These are phyloP conservation scores for Colletotrichum orbiculare DNA, from an alignment of 2,329 filamentous ascomycete genomes.

Conservation along the genomic window DNA sequence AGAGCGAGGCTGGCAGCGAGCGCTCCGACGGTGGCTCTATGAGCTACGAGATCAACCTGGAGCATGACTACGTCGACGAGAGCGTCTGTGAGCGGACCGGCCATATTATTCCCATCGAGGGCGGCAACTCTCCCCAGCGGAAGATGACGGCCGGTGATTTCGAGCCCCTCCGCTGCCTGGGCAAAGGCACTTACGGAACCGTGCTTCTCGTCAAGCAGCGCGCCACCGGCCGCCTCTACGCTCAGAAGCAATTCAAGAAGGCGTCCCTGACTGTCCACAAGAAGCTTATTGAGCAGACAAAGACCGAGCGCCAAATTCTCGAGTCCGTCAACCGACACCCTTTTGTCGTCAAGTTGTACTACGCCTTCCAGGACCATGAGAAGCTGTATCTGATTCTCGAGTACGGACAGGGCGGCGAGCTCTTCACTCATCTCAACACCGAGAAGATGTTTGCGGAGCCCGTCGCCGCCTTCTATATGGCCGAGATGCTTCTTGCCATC, in stretches of 20 bases:
- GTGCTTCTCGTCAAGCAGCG: slow-evolving; percentile 93
- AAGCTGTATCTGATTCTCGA: slow-evolving; percentile 98
- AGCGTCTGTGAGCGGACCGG: slow-evolving; percentile 60
- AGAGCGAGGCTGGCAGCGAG: slow-evolving; percentile 63
- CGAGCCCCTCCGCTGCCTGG: slow-evolving; percentile 88
- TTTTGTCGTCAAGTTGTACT: slow-evolving; percentile 97
- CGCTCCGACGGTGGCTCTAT: slow-evolving; percentile 76
- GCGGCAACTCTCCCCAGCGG: slow-evolving; percentile 66
- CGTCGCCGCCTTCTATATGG: slow-evolving; percentile 96
- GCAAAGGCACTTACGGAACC: slow-evolving; percentile 96
- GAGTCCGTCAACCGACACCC: slow-evolving; percentile 97
- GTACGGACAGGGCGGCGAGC: slow-evolving; percentile 95
- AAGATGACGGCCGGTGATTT: slow-evolving; percentile 97
- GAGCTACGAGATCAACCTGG: slow-evolving; percentile 86
- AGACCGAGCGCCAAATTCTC: slow-evolving; percentile 93
- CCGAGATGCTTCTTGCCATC: slow-evolving; percentile 93
- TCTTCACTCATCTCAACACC: slow-evolving; percentile 93
- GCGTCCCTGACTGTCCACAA: slow-evolving; percentile 95
- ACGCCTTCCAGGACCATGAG: slow-evolving; percentile 97
- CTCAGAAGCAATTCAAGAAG: slow-evolving; percentile 99
- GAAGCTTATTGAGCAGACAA: slow-evolving; percentile 95
- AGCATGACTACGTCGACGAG: slow-evolving; percentile 85
- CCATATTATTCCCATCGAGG: slow-evolving; percentile 61
- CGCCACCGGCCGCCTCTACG: slow-evolving; percentile 87
- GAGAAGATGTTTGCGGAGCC: slow-evolving; percentile 96